Base-by-base conservation (phyloP, 306 rosid genomes). In the Cicer bijugum region DNA sequence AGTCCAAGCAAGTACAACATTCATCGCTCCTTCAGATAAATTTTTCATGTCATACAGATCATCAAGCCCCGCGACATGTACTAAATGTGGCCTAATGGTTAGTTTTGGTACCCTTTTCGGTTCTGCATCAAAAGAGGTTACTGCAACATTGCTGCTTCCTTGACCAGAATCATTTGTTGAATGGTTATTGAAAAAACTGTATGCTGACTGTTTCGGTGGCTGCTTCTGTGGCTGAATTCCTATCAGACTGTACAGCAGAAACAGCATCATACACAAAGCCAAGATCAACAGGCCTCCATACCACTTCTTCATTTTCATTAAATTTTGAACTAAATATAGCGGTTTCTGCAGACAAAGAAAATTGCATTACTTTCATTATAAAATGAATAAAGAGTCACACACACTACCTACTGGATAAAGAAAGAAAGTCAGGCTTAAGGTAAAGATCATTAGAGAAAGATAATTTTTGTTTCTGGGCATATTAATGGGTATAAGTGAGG, bases 231-330 rank as follows among this genome's bases (percentile, higher is more conserved):
- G 87, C 80, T 86, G 84, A 60, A 78, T 56, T 71, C 86, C 86
- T 20, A 74, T 72, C 42, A 88, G 72, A 80, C 82, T 80, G 84
- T 91, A 89, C 46, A 91, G 77, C 69, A 89, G 68, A 80, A 85
- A 47, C 82, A 91, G 64, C 81, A 84, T 80, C 76, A 79, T 46
- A 19, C 85, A 88, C 65, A 93, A 80, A 76, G 86, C 91, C 69
- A 86, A 19, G 67, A 91, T 86, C 82, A 91, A 80, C 75, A 87
- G 8, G 16, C 97, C 98, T 52, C 96, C 97, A 61, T 84, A 91
- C 96, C 96, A 91, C 80, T 84, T 93, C 87, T 88, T 93, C 98
- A 93, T 91, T 79, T 80, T 82, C 66, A 57, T 68, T 71, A 76
- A 82, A 63, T 78, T 76, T 35, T 68, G 63, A 74, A 60, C 44